A percentile compares a stretch with the other conserved stretches of the same genome.
Conservation (phyloP, 192 early-diverging fungal genomes). For the Coemansia sp. region DNA sequence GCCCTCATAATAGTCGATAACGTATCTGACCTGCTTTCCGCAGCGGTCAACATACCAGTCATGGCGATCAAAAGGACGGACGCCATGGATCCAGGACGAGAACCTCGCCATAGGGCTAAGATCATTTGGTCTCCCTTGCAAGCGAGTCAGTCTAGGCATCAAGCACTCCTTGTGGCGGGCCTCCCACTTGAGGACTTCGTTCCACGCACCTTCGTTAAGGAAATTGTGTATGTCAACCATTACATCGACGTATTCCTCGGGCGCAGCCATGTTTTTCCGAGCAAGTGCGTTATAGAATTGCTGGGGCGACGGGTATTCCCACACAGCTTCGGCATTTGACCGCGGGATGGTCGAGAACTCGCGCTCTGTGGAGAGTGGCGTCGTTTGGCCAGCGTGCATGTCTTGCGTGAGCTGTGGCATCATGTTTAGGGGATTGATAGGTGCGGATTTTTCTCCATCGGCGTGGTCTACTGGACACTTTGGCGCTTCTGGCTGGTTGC, state of each 20-base stretch:
- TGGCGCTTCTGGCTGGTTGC: background rate
- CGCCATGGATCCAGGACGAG: slow-evolving; percentile 60
- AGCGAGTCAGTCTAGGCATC: slow-evolving; percentile 70
- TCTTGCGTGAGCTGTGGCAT: slow-evolving; percentile 80
- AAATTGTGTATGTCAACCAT: slow-evolving; percentile 99
- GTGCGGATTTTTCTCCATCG: background rate
- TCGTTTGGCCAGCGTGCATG: slow-evolving; percentile 65
- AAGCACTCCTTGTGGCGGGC: slow-evolving; percentile 51
- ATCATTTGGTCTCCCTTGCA: slow-evolving; percentile 83
- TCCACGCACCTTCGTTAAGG: slow-evolving; percentile 94
- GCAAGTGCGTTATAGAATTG: slow-evolving; percentile 86
- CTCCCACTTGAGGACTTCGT: slow-evolving; percentile 95
- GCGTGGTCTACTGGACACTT: slow-evolving; percentile 62
- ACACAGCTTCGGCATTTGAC: slow-evolving; percentile 43
- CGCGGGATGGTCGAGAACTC: slow-evolving; percentile 73
- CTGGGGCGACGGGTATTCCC: slow-evolving; percentile 91
- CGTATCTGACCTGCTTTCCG: slow-evolving; percentile 87
- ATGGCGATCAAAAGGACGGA: slow-evolving; percentile 93
- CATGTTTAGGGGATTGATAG: slow-evolving; percentile 86
- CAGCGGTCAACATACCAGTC: slow-evolving; percentile 95
- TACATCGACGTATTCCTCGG: slow-evolving; percentile 76
- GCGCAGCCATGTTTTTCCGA: slow-evolving; percentile 84
- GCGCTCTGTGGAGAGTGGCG: slow-evolving; percentile 76
- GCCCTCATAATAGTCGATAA: slow-evolving; percentile 95
- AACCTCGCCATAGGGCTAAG: slow-evolving; percentile 70